These are phyloP conservation scores for barrel medic (Medicago truncatula) DNA, from an alignment of 306 rosid species.

Conservation along the genomic window MtrunA17r5.0-ANR NC_053047.1:40319501-40320000, in stretches of 20 bases:
- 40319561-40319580: not conserved
- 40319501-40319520: slow-evolving; percentile 35
- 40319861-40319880: too few species aligned
- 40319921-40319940: slow-evolving; percentile 6
- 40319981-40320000: too few species aligned
- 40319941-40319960: not conserved
- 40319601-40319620: too few species aligned
- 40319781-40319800: too few species aligned
- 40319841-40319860: too few species aligned
- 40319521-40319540: slow-evolving; percentile 26
- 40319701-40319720: not conserved
- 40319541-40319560: slow-evolving; percentile 15
- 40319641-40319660: slow-evolving; percentile 16
- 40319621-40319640: too few species aligned
- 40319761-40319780: not conserved
- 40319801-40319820: too few species aligned
- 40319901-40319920: not conserved
- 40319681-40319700: slow-evolving; percentile 1
- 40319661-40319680: slow-evolving; percentile 32
- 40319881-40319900: too few species aligned
- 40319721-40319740: not conserved
- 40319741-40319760: not conserved
- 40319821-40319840: too few species aligned
- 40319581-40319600: too few species aligned
- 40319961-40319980: too few species aligned